phyloP scores from a whole-genome alignment of 2,329 filamentous ascomycete genomes.

The Neospermospora avenae region DNA sequence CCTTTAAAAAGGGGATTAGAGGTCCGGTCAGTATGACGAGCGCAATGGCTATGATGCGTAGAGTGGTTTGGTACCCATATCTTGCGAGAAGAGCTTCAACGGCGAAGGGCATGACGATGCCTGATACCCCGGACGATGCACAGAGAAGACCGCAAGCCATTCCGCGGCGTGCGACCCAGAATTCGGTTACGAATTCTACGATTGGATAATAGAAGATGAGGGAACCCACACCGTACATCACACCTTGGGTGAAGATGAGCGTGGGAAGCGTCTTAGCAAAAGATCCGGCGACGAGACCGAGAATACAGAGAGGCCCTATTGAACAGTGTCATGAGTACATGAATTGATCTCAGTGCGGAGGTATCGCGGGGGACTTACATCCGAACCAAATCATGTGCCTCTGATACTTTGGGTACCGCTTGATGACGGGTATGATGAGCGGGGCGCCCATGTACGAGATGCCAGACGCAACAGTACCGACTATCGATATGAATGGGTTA shows the following conservation, averaged over 20 bases:
- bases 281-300: conserved; percentile 42
- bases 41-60: conserved; percentile 50
- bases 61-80: conserved; percentile 51
- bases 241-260: conserved; percentile 58
- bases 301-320: conserved; percentile 37
- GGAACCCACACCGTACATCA: conserved; percentile 59
- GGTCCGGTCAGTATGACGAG: conserved; percentile 51
- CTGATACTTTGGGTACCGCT: conserved; percentile 36
- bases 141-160: conserved; percentile 58
- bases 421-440: conserved; percentile 34
- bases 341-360: too few species aligned
- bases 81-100: conserved; percentile 49
- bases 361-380: conserved; percentile 16
- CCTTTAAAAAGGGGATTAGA: conserved; percentile 53
- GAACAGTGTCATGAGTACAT: not conserved
- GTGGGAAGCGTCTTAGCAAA: conserved; percentile 51
- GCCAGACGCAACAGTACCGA: conserved; percentile 50
- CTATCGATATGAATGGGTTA: conserved; percentile 51
- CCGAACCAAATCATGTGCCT: conserved; percentile 38
- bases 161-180: conserved; percentile 58
- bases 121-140: conserved; percentile 43
- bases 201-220: conserved; percentile 53
- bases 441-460: conserved; percentile 37
- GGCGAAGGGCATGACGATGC: conserved; percentile 51
- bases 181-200: conserved; percentile 58